Evolutionary conservation across 2,329 filamentous ascomycete genomes (phyloP).

Genomic region (Lasiodiplodia sp.): DNA sequence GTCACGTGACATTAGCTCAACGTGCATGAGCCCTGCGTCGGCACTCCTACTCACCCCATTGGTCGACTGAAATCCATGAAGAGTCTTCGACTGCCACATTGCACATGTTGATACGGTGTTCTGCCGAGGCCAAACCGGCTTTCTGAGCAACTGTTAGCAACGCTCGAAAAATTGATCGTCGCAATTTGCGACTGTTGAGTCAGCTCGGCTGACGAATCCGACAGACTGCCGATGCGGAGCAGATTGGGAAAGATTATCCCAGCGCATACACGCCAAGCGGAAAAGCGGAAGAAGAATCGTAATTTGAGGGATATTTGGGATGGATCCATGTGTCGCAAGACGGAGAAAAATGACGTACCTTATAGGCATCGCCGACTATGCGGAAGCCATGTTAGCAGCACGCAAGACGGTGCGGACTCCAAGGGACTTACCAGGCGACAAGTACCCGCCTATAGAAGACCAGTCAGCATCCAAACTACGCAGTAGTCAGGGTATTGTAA

Average conservation of each 20-base stretch:
- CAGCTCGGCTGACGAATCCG: slow-evolving; percentile 13
- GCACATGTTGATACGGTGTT: slow-evolving; percentile 85
- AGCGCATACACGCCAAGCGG: background rate
- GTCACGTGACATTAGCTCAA: slow-evolving; percentile 57
- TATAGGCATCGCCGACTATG: slow-evolving; percentile 30
- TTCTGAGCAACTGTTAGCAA: slow-evolving; percentile 74
- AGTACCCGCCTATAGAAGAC: slow-evolving; percentile 16
- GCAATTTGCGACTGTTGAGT: slow-evolving; percentile 18
- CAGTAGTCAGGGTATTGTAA: slow-evolving; percentile 57
- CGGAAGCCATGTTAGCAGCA: slow-evolving; percentile 5
- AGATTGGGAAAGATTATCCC: background rate
- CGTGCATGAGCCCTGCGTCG: background rate
- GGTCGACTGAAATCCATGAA: slow-evolving; percentile 49
- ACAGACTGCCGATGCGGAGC: slow-evolving; percentile 15
- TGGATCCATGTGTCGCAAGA: background rate
- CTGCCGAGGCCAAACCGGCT: slow-evolving; percentile 75
- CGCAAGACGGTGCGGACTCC: background rate
- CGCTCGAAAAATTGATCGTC: slow-evolving; percentile 54
- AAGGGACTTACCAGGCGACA: slow-evolving; percentile 26
- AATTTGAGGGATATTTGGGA: background rate
- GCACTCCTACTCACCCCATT: slow-evolving; percentile 46
- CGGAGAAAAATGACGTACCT: slow-evolving; percentile 21
- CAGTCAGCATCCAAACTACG: slow-evolving; percentile 10
- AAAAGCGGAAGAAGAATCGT: background rate
- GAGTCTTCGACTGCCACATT: slow-evolving; percentile 79